Percentiles rank a stretch among this genome's conserved stretches.
phyloP scores from a whole-genome alignment of 2,329 filamentous ascomycete species.

The Rutstroemia sp. region DNA sequence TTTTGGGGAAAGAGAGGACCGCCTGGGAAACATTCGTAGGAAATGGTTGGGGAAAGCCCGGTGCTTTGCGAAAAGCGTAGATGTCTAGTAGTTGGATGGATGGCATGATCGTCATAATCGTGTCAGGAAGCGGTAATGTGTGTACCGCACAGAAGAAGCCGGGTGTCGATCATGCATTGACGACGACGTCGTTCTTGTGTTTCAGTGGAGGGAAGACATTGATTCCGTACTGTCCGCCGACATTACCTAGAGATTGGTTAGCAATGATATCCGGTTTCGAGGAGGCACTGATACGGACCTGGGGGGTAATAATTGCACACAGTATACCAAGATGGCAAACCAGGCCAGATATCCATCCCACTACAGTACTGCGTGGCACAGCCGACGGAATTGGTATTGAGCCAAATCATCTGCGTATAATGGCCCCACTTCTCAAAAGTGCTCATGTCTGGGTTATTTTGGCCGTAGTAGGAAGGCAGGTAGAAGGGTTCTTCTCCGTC shows the following conservation, averaged over 20 bases:
- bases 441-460: slow-evolving; percentile 49
- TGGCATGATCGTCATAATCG: neutral
- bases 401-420: slow-evolving; percentile 69
- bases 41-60: no score
- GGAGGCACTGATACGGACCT: neutral
- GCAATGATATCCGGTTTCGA: neutral
- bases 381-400: slow-evolving; percentile 49
- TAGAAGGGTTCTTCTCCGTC: slow-evolving; percentile 65
- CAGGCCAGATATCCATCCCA: slow-evolving; percentile 34
- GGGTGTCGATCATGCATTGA: neutral
- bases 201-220: slow-evolving; percentile 8
- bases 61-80: no score
- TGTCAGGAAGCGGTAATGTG: neutral
- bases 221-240: slow-evolving; percentile 7
- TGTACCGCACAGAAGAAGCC: neutral
- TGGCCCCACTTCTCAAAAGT: slow-evolving; percentile 64
- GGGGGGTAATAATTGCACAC: slow-evolving; percentile 72
- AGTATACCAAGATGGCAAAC: slow-evolving; percentile 53
- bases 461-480: slow-evolving; percentile 48
- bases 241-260: slow-evolving; percentile 1
- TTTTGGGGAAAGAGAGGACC: no score
- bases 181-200: neutral
- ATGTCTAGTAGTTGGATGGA: no score
- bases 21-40: no score
- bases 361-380: slow-evolving; percentile 51